Evolutionary conservation across 805 yeast species (phyloP), one percentile per base, ranked within the genome.

Genomic region (Yamadazyma phyllophila): DNA sequence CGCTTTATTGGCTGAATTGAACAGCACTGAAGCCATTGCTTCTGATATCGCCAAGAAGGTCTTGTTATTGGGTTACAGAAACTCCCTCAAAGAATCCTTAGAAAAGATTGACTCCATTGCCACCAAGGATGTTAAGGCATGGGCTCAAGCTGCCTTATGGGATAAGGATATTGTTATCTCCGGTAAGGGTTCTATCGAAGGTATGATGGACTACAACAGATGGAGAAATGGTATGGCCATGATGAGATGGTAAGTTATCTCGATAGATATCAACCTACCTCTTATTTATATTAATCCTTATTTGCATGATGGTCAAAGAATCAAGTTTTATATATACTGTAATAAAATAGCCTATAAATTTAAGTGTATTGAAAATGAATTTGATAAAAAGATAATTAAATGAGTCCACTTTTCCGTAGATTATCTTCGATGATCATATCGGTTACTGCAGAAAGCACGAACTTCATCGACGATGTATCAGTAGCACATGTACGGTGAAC

Each of bases 401-500:
- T 74, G 39, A 89, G 69, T 4, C 96, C 96, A 59, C 89, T 83
- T 58, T 77, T 80, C 63, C 83, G 81, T 62, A 92, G 66, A 60
- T 87, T 91, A 57, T 86, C 86, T 60, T 87, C 92, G 26, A 92
- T 79, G 39, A 94, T 80, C 80, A 89, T 76, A 67, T 94, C 98
- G 1, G 97, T 89, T 7, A 90, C 96, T 0, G 98, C 97, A 3
- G 87, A 80, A 46, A 94, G 73, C 13, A 94, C 97, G 59, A 91
- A 92, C 58, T 80, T 78, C 96, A 94, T 94, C 26, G 90, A 80
- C 45, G 80, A 74, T 0, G 95, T 80, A 62, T 94, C 98, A 0
- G 99, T 94, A 0, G 99, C 99, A 67, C 97, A 90, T 1, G 99
- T 94, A 53, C 90, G 72, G 67, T 90, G 97, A 16, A 88, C 85